Evolutionary conservation across 441 rosid species (phyloP), one percentile per base, ranked within the genome.

Genomic region (Euphorbia celastroides): DNA sequence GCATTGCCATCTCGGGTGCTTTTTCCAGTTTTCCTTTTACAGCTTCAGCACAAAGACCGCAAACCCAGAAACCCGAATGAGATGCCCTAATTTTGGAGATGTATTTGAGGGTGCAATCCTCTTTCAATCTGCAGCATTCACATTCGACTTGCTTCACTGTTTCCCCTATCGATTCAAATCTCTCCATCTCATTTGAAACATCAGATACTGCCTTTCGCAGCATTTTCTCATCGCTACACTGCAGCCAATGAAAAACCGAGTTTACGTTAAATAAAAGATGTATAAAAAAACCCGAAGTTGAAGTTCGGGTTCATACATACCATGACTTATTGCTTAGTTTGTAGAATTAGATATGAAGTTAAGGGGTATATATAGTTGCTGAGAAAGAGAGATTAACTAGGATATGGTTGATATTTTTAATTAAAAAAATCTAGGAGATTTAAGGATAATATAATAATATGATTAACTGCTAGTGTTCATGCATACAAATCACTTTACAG

Each of bases 41-140:
- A 3, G 93, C 95, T 77, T 79, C 98, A 4, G 92, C 86, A 60
- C 98, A 92, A 64, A 92, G 84, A 11, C 96, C 95, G 64, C 98
- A 92, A 12, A 92, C 80, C 98, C 98, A 88, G 64, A 83, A 83
- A 7, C 90, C 96, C 7, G 82, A 85, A 59, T 87, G 83, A 55
- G 79, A 86, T 25, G 77, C 70, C 79, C 78, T 82, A 32, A 89
- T 82, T 62, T 81, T 67, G 31, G 69, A 77, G 62, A 89, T 92
- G 48, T 90, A 89, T 26, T 84, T 80, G 66, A 74, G 86, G 8
- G 93, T 88, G 74, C 96, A 92, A 68, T 89, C 96, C 64, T 92
- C 98, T 70, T 83, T 79, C 67, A 92, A 72, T 56, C 90, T 88
- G 67, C 95, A 92, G 38, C 96, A 92, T 68, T 82, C 88, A 26